Evolutionary conservation across 2,329 filamentous ascomycete genomes (phyloP).

Genomic region (Colletotrichum musicola): DNA sequence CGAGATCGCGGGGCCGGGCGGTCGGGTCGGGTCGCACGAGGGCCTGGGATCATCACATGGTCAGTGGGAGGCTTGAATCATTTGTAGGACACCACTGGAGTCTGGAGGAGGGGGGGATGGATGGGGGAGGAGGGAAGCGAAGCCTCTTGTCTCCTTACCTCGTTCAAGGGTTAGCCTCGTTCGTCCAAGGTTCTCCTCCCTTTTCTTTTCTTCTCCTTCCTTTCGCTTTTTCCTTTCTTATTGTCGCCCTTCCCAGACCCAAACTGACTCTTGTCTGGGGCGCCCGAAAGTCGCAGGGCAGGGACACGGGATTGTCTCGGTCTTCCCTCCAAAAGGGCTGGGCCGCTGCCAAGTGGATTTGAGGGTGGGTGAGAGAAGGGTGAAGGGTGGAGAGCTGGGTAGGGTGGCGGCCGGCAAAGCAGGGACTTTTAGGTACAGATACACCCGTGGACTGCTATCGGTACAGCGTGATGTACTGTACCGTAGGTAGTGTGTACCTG

Average conservation of each 20-base stretch:
- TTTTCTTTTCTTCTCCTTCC: conserved; percentile 21
- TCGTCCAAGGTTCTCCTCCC: conserved; percentile 7
- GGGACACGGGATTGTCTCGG: conserved; percentile 33
- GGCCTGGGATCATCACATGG: conserved; percentile 30
- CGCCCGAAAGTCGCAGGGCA: conserved; percentile 29
- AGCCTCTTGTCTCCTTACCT: conserved; percentile 33
- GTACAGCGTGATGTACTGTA: too few relatives aligned
- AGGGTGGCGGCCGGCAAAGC: conserved; percentile 21
- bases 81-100: neutral
- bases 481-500: too few relatives aligned
- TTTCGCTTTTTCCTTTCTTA: neutral
- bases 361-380: neutral
- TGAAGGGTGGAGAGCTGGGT: conserved; percentile 10
- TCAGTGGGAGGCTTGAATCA: conserved; percentile 32
- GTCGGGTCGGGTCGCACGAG: conserved; percentile 8
- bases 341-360: conserved; percentile 18
- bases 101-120: neutral
- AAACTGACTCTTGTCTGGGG: conserved; percentile 31
- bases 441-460: neutral
- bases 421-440: too few relatives aligned
- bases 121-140: neutral
- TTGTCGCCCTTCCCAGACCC: conserved; percentile 25
- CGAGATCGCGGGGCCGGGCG: conserved; percentile 11
- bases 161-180: neutral
- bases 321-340: conserved; percentile 28